A percentile compares a stretch with the other conserved stretches of the same genome.
Evolutionary conservation across 169 alveolate species (phyloP).

Genomic region (Plasmodium knowlesi): DNA sequence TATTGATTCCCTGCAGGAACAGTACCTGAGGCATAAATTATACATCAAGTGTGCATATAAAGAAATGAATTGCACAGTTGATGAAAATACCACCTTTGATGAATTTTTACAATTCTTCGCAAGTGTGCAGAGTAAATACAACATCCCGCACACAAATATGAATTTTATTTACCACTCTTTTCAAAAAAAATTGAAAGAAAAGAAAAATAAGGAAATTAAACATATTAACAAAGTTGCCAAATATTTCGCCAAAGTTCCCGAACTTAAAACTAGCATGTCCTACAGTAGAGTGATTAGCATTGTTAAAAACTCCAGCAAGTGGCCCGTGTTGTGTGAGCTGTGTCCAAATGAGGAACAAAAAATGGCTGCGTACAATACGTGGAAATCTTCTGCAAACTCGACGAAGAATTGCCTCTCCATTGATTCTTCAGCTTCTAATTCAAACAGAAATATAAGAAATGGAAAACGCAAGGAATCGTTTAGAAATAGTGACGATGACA

Average conservation of each 20-base stretch:
- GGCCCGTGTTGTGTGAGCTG: slow-evolving; percentile 42
- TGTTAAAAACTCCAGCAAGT: slow-evolving; percentile 54
- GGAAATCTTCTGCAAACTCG: slow-evolving; percentile 47
- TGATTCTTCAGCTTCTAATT: slow-evolving; percentile 54
- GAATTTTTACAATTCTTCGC: slow-evolving; percentile 29
- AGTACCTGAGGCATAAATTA: slow-evolving; percentile 68
- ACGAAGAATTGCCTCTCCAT: slow-evolving; percentile 16
- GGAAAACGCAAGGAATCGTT: slow-evolving; percentile 12
- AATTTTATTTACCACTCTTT: slow-evolving; percentile 55
- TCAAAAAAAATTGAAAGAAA: slow-evolving; percentile 64
- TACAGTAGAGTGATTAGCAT: slow-evolving; percentile 58
- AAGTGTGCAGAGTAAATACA: slow-evolving; percentile 44
- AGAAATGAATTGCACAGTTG: slow-evolving; percentile 33
- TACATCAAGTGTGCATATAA: slow-evolving; percentile 36
- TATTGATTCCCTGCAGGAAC: slow-evolving; percentile 66
- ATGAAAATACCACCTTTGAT: slow-evolving; percentile 71
- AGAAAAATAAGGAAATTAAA: slow-evolving; percentile 35
- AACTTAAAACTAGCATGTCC: slow-evolving; percentile 64
- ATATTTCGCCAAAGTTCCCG: slow-evolving; percentile 38
- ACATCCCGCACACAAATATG: slow-evolving; percentile 56
- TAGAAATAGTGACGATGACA: slow-evolving; percentile 38
- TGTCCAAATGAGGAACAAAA: slow-evolving; percentile 72
- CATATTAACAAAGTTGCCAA: slow-evolving; percentile 71
- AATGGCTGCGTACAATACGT: slow-evolving; percentile 53
- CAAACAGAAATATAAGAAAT: slow-evolving; percentile 20